These are phyloP conservation scores for Elsinoe necatrix DNA, from an alignment of 2,329 filamentous ascomycete species.

Conservation along the genomic window DNA sequence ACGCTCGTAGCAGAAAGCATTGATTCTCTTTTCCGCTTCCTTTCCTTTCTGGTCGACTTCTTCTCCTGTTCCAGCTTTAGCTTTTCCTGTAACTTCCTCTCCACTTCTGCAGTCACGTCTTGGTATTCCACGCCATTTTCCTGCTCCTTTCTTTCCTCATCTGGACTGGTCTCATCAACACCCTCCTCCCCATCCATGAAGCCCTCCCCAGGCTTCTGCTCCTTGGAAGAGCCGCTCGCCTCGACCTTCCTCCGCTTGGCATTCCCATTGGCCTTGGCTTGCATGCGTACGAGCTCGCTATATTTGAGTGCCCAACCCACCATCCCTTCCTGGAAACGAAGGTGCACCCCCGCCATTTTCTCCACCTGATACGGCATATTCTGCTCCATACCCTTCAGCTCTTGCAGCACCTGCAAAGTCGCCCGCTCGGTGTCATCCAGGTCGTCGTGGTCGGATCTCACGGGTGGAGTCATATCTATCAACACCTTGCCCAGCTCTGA, in stretches of 20 bases:
- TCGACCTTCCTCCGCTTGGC: neutral
- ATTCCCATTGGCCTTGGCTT: neutral
- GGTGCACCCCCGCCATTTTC: no score
- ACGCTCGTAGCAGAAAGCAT: conserved; percentile 11
- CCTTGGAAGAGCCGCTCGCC: neutral
- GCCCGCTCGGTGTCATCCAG: neutral
- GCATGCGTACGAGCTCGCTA: neutral
- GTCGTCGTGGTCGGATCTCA: no score
- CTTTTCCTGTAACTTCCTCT: conserved; percentile 27
- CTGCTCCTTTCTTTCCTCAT: neutral
- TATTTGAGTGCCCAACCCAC: neutral
- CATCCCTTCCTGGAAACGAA: no score
- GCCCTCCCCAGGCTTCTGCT: neutral
- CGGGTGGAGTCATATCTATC: no score
- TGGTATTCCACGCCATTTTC: conserved; percentile 19
- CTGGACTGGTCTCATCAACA: neutral
- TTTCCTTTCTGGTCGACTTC: conserved; percentile 21
- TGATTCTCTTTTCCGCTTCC: conserved; percentile 31
- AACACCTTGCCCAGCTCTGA: neutral
- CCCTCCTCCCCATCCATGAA: neutral
- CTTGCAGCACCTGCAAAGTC: neutral
- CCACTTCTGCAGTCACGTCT: conserved; percentile 27
- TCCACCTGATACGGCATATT: neutral
- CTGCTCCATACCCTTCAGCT: neutral
- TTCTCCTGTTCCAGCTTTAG: conserved; percentile 22